Base-by-base conservation (phyloP, 352 stramenopile species). In the Phytophthora melonis region DNA sequence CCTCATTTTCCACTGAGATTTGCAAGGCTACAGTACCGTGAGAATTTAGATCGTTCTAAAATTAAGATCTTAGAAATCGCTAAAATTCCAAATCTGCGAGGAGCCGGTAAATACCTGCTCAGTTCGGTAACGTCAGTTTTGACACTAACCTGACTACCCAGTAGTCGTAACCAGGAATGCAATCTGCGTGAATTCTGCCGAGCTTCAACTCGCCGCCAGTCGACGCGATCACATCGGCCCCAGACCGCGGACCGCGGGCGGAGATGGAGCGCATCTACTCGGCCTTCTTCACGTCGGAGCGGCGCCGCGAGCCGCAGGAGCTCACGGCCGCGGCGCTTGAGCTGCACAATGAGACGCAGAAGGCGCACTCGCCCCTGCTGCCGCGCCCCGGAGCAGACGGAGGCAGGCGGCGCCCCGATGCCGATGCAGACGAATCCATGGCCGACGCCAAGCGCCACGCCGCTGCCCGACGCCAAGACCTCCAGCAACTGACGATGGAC, bases 191-290 rank as follows among this genome's bases (percentile, higher is more conserved):
- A 43, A 49, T 49, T 49, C 41, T 21, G 41, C 47, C 21, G 27
- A 68, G 49, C 61, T 59, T 68, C 49, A 60, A 60, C 47, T 50
- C 30, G 23, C 58, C 61, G 32, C 57, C 57, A 63, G 57, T 63
- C 57, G 64, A 59, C 58, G 54, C 36, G 30, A 50, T 63, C 63
- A n/a, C 41, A n/a, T 50, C 41, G 41, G 23, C 23, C n/a, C n/a
- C 23, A 25, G n/a, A 16, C 41, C 16, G 43, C 11, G 14, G 11
- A 54, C 10, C 25, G 30, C 47, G 36, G 45, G 52, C 43, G 13
- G 21, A 18, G 21, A 96, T 96, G 88, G 88, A 96, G 76, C 90
- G 90, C 39, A 85, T 96, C 57, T 96, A 96, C 75, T 96, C 90
- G 64, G 90, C 90, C 50, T 93, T 96, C 63, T 96, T 96, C 72